Conservation (phyloP, 345 rosid genomes). For the Pistacia vera region DNA sequence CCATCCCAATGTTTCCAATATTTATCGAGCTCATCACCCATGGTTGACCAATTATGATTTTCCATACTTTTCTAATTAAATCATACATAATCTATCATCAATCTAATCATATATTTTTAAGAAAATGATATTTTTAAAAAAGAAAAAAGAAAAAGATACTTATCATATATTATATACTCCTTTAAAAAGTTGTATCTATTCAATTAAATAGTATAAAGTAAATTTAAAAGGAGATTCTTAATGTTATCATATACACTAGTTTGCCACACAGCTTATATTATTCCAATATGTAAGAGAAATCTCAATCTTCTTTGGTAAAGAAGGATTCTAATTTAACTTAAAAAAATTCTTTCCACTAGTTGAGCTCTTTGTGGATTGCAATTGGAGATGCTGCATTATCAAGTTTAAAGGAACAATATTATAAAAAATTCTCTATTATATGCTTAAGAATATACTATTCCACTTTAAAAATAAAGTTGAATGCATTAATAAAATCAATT, state of each 20-base stretch:
- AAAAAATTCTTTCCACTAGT: slow-evolving; percentile 19
- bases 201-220: no score
- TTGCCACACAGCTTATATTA: background rate
- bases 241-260: background rate
- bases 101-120: background rate
- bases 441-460: slow-evolving; percentile 21
- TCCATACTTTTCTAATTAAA: slow-evolving; percentile 8
- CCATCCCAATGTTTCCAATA: background rate
- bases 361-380: slow-evolving; percentile 28
- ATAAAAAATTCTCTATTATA: slow-evolving; percentile 26
- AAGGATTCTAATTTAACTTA: slow-evolving; percentile 15
- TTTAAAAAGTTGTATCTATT: no score
- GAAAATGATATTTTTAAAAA: no score
- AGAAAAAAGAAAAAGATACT: no score
- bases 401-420: slow-evolving; percentile 21
- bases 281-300: slow-evolving; percentile 3
- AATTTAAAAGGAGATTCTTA: no score
- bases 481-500: background rate
- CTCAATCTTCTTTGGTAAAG: slow-evolving; percentile 2
- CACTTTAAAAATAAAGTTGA: background rate
- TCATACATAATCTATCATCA: slow-evolving; percentile 13
- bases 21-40: slow-evolving; percentile 39
- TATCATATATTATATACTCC: no score
- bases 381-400: slow-evolving; percentile 34
- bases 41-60: slow-evolving; percentile 32